phyloP scores from a whole-genome alignment of 1,284 basidiomycete genomes.

The Ustilago trichophora region DNA sequence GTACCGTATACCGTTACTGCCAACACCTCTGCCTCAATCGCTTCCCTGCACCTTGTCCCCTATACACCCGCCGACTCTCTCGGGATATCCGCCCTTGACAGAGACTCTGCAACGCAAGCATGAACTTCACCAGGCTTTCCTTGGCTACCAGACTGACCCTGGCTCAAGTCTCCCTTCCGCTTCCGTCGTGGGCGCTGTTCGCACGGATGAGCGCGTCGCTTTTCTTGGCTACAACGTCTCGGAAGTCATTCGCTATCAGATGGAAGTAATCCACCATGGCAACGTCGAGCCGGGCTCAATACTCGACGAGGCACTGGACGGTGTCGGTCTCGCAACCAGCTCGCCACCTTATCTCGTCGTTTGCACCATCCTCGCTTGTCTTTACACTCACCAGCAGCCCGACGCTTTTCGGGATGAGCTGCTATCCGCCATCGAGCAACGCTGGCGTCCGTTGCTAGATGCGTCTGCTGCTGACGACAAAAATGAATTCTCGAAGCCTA shows the following conservation, averaged over 20 bases:
- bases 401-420: slow-evolving; percentile 4
- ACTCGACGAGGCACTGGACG: slow-evolving; percentile 10
- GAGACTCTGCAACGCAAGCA: slow-evolving; percentile 29
- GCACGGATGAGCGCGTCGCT: slow-evolving; percentile 26
- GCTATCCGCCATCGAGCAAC: neutral
- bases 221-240: slow-evolving; percentile 39
- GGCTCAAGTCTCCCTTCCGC: slow-evolving; percentile 1
- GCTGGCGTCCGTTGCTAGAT: slow-evolving; percentile 1
- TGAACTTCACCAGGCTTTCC: slow-evolving; percentile 22
- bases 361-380: slow-evolving; percentile 13
- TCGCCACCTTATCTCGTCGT: slow-evolving; percentile 5
- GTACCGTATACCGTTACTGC: slow-evolving; percentile 5
- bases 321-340: neutral
- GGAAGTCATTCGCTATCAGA: slow-evolving; percentile 18
- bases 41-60: neutral
- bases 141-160: slow-evolving; percentile 14
- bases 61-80: slow-evolving; percentile 2
- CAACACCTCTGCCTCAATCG: neutral
- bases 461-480: too few relatives aligned
- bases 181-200: slow-evolving; percentile 15
- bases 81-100: slow-evolving; percentile 33
- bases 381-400: slow-evolving; percentile 4
- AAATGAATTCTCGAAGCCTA: too few relatives aligned
- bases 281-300: neutral
- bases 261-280: slow-evolving; percentile 11